phyloP scores from a whole-genome alignment of 495 filamentous ascomycete genomes.

The Aspergillus indologenus region DNA sequence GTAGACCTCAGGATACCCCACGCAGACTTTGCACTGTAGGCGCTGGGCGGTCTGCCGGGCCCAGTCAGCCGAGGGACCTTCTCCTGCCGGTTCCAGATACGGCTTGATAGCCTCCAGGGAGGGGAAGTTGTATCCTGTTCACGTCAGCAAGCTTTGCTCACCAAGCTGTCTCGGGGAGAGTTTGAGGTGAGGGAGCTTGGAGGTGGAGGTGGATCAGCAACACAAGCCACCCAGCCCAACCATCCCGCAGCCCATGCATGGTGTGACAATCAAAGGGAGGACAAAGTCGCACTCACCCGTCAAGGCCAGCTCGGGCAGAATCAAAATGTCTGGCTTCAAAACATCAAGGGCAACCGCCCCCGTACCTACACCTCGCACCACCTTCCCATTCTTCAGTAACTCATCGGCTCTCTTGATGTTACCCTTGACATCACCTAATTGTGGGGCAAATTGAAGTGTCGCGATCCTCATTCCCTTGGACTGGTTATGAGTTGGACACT shows the following conservation, averaged over 20 bases:
- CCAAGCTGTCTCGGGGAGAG: not conserved
- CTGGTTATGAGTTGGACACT: conserved; percentile 1
- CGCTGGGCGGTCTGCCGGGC: conserved; percentile 69
- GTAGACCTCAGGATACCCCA: conserved; percentile 81
- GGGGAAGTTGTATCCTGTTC: conserved; percentile 83
- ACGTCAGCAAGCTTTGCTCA: not conserved
- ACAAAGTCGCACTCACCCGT: conserved; percentile 56
- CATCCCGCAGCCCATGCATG: conserved; percentile 8
- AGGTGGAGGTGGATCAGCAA: not conserved
- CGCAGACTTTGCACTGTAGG: conserved; percentile 74
- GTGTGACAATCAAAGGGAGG: conserved; percentile 8
- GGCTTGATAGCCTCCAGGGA: conserved; percentile 73
- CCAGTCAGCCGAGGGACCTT: conserved; percentile 77
- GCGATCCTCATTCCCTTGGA: conserved; percentile 66
- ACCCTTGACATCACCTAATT: conserved; percentile 69
- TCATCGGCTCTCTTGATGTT: conserved; percentile 74
- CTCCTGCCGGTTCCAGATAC: conserved; percentile 72
- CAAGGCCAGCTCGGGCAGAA: conserved; percentile 87
- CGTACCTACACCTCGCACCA: conserved; percentile 9
- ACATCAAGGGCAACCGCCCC: conserved; percentile 24
- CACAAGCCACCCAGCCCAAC: conserved; percentile 3
- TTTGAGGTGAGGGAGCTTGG: not conserved
- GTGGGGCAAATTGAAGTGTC: conserved; percentile 74
- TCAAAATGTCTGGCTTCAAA: conserved; percentile 54
- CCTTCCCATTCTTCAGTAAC: conserved; percentile 52